Percentiles rank a stretch among this genome's conserved stretches.
These are phyloP conservation scores for Diaporthe sp. DNA, from an alignment of 2,329 filamentous ascomycete genomes.

Conservation along the genomic window DNA sequence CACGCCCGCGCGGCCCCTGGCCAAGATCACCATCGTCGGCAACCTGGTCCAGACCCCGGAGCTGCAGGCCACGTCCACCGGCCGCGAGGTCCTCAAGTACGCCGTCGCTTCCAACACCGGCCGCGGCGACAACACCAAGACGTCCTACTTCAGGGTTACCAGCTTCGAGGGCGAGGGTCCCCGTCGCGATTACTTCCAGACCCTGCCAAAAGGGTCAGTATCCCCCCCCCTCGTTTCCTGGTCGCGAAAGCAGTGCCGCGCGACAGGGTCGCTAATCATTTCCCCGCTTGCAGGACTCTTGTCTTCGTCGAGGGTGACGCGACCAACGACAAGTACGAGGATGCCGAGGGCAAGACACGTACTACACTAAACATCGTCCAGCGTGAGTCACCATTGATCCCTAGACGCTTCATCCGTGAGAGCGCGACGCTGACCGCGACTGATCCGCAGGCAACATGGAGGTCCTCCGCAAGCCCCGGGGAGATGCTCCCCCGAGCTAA, in stretches of 20 bases:
- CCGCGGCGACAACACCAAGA: slow-evolving; percentile 77
- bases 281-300: slow-evolving; percentile 71
- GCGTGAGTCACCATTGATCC: slow-evolving; percentile 70
- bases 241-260: neutral
- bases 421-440: slow-evolving; percentile 34
- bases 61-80: slow-evolving; percentile 76
- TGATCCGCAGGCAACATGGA: slow-evolving; percentile 60
- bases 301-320: slow-evolving; percentile 90
- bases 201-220: slow-evolving; percentile 87
- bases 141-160: slow-evolving; percentile 88
- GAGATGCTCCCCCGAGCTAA: slow-evolving; percentile 26
- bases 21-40: slow-evolving; percentile 89
- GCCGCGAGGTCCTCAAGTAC: slow-evolving; percentile 83
- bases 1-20: slow-evolving; percentile 74
- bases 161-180: slow-evolving; percentile 79
- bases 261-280: neutral
- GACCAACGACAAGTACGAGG: slow-evolving; percentile 75
- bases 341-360: slow-evolving; percentile 77
- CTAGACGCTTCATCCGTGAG: too few relatives aligned
- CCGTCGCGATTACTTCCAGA: slow-evolving; percentile 79
- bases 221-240: neutral
- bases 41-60: slow-evolving; percentile 87
- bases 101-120: slow-evolving; percentile 79
- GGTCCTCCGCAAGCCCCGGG: slow-evolving; percentile 54
- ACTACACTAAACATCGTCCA: slow-evolving; percentile 80